A percentile compares a stretch with the other conserved stretches of the same genome.
Conservation (phyloP, 1,284 basidiomycete genomes). For the Trichosporon faecale region DNA sequence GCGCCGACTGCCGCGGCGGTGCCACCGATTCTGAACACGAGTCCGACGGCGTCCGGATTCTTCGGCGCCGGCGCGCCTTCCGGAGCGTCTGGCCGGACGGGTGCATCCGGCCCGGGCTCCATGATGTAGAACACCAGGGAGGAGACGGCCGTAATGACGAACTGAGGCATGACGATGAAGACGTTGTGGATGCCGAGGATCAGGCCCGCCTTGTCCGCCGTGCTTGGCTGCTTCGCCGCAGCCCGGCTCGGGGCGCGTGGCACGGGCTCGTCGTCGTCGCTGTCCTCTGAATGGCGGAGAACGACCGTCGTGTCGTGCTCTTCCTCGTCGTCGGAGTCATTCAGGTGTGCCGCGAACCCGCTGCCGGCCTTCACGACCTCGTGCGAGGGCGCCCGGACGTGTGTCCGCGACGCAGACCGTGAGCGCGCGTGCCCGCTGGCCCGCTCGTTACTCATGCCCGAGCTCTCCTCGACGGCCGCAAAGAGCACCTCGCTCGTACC, state of each 20-base stretch:
- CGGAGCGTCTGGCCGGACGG: neutral
- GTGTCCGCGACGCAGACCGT: constrained; percentile 15
- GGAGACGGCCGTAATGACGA: constrained; percentile 56
- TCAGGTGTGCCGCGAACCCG: neutral
- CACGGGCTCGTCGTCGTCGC: neutral
- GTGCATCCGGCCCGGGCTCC: constrained; percentile 38
- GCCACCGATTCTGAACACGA: constrained; percentile 26
- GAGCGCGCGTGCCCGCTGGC: neutral
- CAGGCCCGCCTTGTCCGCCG: constrained; percentile 80
- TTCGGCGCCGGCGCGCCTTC: neutral
- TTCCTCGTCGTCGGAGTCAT: neutral
- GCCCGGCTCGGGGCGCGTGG: neutral
- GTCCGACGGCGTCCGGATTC: constrained; percentile 18
- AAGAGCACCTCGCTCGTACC: constrained; percentile 19
- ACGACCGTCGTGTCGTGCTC: constrained; percentile 39
- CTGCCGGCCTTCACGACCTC: constrained; percentile 2
- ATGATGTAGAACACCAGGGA: constrained; percentile 55
- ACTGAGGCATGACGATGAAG: constrained; percentile 69
- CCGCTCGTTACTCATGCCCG: neutral
- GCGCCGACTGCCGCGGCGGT: constrained; percentile 20
- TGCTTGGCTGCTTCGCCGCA: constrained; percentile 30
- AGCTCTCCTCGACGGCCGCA: constrained; percentile 5
- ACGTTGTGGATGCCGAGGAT: constrained; percentile 90
- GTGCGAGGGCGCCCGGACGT: constrained; percentile 8
- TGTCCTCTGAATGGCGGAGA: constrained; percentile 40